Base-by-base conservation (phyloP, 805 yeast genomes). In the Starmerella ratchasimensis region DNA sequence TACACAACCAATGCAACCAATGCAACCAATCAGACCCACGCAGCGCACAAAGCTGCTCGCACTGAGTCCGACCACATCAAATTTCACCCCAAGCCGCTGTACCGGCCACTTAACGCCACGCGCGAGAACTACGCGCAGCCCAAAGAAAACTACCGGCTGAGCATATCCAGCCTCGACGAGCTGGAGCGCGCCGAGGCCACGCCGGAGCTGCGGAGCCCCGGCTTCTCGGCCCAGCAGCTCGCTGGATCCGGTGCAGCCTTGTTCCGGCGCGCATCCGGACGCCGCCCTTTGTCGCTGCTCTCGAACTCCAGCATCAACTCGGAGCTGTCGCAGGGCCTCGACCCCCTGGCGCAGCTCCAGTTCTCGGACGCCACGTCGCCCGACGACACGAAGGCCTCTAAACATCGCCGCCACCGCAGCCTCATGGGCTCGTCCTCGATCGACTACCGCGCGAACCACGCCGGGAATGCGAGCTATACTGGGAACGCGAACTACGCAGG, bases 341-440 rank as follows among this genome's bases (percentile, higher is more conserved):
- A 24, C 25, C 20, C 31, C n/a, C 25, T 26, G 25, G 7, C 18
- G 16, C 6, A 20, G 35, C 28, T 10, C 16, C 29, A 4, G 15
- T 5, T 18, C 15, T 6, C 5, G 20, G 16, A 21, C 18, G 23
- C 19, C 23, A 15, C 14, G 17, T 29, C 44, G n/a, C 44, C 38
- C 9, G 42, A 35, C 10, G 27, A 24, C 15, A 15, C 16, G 25
- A 24, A 31, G 25, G 35, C 40, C 11, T 15, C 36, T 21, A 14
- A 35, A 25, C 46, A 42, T 35, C 37, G 39, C 20, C 43, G 46
- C 11, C 43, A 42, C 34, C 42, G 43, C 32, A 42, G 46, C 36
- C 35, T 42, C 17, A 36, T 42, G 3, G 39, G 43, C 11, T 34
- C 43, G 11, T n/a, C n/a, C 14, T 26, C 46, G 7, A 31, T 42